Percentiles rank a stretch among this genome's conserved stretches.
Conservation (phyloP, 1,284 basidiomycete species). For the Pisolithus thermaeus region DNA sequence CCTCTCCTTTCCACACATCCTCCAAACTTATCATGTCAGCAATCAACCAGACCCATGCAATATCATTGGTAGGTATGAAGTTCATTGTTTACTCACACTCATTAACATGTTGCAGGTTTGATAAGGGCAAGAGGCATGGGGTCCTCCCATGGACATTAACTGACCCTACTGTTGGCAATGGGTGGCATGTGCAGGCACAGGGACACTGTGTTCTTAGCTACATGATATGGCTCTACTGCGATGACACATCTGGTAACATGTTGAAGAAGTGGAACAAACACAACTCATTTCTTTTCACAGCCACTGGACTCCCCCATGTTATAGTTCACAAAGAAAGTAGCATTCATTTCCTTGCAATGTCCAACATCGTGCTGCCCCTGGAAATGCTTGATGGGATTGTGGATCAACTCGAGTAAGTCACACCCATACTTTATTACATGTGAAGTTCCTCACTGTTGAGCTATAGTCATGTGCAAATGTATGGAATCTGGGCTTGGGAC, state of each 20-base stretch:
- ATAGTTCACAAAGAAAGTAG: slow-evolving; percentile 17
- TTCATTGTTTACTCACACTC: not conserved
- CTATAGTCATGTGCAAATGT: slow-evolving; percentile 7
- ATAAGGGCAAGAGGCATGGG: not conserved
- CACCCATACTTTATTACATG: too few relatives aligned
- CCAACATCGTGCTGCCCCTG: slow-evolving; percentile 16
- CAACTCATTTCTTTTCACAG: slow-evolving; percentile 28
- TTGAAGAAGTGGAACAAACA: slow-evolving; percentile 37
- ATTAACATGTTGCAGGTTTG: not conserved
- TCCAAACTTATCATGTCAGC: not conserved
- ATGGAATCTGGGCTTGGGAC: slow-evolving; percentile 25
- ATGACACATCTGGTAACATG: slow-evolving; percentile 33
- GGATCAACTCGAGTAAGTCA: slow-evolving; percentile 12
- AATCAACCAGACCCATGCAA: too few relatives aligned
- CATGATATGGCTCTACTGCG: slow-evolving; percentile 30
- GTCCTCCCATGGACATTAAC: not conserved
- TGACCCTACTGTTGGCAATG: not conserved
- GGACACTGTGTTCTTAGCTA: slow-evolving; percentile 16
- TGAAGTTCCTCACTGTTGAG: too few relatives aligned
- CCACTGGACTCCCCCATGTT: slow-evolving; percentile 25
- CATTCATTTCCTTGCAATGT: slow-evolving; percentile 15
- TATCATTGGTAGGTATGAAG: too few relatives aligned
- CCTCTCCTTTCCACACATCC: too few relatives aligned
- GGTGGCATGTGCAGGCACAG: slow-evolving; percentile 10
- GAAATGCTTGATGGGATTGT: slow-evolving; percentile 27